Evolutionary conservation across 139 green algal species (phyloP).

Genomic region (Micractinium sp.): DNA sequence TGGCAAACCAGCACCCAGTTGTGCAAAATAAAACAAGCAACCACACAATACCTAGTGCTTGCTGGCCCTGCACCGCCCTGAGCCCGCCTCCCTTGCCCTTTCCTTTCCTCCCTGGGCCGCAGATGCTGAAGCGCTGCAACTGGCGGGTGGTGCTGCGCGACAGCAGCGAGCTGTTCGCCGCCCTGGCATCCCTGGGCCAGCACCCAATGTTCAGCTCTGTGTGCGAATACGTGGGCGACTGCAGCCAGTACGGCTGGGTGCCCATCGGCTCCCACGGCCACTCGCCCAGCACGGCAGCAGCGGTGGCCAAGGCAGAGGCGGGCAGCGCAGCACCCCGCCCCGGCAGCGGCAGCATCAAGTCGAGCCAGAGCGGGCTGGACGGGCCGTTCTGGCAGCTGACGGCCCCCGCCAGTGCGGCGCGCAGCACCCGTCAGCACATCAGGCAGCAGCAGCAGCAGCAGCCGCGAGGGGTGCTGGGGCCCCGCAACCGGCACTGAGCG

Average conservation of each 20-base stretch:
- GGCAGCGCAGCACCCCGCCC: background rate
- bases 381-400: background rate
- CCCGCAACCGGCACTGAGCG: background rate
- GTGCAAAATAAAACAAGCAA: too few species aligned
- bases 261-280: constrained; percentile 10
- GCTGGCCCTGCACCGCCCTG: background rate
- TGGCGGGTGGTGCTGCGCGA: constrained; percentile 21
- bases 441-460: background rate
- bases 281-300: background rate
- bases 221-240: background rate
- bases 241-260: background rate
- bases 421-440: background rate
- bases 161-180: background rate
- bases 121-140: constrained; percentile 22
- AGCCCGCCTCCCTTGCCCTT: background rate
- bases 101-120: background rate
- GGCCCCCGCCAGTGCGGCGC: background rate
- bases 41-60: too few species aligned
- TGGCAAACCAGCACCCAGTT: background rate
- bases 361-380: constrained; percentile 1
- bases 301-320: background rate
- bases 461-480: background rate
- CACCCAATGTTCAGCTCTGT: background rate
- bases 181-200: background rate
- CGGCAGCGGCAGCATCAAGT: background rate